Percentiles rank a stretch among this genome's conserved stretches.
Evolutionary conservation across 805 yeast species (phyloP).

Genomic region (Teunomyces aglyptinius): DNA sequence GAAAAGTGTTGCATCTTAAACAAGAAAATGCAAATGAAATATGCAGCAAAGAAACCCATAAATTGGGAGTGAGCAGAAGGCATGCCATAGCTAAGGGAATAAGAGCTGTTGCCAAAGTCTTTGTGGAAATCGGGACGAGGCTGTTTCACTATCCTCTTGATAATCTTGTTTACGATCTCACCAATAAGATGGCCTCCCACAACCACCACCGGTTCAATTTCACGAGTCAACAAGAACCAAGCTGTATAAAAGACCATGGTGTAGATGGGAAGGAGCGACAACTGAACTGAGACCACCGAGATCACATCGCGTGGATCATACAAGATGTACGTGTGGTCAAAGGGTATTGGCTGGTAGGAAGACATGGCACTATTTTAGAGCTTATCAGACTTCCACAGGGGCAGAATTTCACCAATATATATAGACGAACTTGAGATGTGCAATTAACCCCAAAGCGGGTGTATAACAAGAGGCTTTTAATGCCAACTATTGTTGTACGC

Average conservation of each 20-base stretch:
- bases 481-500: not conserved
- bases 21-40: constrained; percentile 45
- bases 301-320: constrained; percentile 67
- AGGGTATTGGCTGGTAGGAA: constrained; percentile 47
- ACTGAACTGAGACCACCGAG: constrained; percentile 62
- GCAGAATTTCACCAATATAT: not conserved
- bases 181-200: constrained; percentile 84
- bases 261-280: constrained; percentile 79
- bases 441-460: not conserved
- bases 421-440: not conserved
- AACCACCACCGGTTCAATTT: constrained; percentile 77
- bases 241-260: constrained; percentile 76
- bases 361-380: not conserved
- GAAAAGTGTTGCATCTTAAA: constrained; percentile 40
- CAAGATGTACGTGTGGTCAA: constrained; percentile 82
- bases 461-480: not conserved
- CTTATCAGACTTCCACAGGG: constrained; percentile 6
- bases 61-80: constrained; percentile 97
- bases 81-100: constrained; percentile 80
- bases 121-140: constrained; percentile 68
- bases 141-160: constrained; percentile 63
- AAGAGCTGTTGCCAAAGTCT: constrained; percentile 43
- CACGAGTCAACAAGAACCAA: constrained; percentile 80
- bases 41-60: constrained; percentile 79
- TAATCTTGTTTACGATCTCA: constrained; percentile 66